A percentile compares a stretch with the other conserved stretches of the same genome.
phyloP scores from a whole-genome alignment of 2,329 filamentous ascomycete species.

The Botryotinia narcissicola region DNA sequence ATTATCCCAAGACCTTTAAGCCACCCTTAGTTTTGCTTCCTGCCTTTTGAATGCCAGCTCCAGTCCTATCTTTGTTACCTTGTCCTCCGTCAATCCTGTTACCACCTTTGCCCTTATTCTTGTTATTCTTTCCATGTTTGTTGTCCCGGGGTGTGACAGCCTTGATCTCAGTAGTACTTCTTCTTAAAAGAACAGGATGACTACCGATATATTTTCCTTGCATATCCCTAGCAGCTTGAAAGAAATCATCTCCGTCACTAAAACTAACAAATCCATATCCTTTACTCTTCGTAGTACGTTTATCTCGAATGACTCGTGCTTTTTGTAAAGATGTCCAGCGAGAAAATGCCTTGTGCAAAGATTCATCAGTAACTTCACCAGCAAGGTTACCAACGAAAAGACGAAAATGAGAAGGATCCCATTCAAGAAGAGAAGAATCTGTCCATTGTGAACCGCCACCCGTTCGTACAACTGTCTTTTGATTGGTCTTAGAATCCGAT shows the following conservation, averaged over 20 bases:
- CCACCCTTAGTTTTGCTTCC: slow-evolving; percentile 68
- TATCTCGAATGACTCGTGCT: slow-evolving; percentile 90
- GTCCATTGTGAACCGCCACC: slow-evolving; percentile 93
- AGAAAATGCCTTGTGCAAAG: slow-evolving; percentile 87
- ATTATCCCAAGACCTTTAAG: slow-evolving; percentile 58
- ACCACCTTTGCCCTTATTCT: slow-evolving; percentile 42
- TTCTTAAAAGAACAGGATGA: slow-evolving; percentile 83
- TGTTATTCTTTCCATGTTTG: slow-evolving; percentile 45
- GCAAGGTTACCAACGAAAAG: slow-evolving; percentile 96
- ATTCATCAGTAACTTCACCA: slow-evolving; percentile 96
- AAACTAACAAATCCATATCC: slow-evolving; percentile 97
- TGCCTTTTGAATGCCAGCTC: slow-evolving; percentile 57
- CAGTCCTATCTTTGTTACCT: slow-evolving; percentile 41
- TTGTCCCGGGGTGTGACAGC: slow-evolving; percentile 67
- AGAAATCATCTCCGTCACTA: slow-evolving; percentile 91
- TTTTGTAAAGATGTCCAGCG: slow-evolving; percentile 87
- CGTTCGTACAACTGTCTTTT: slow-evolving; percentile 83
- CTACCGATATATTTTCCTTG: slow-evolving; percentile 98
- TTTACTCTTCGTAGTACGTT: slow-evolving; percentile 92
- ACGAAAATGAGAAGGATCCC: slow-evolving; percentile 91
- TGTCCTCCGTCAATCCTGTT: slow-evolving; percentile 39
- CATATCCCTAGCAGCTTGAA: slow-evolving; percentile 96
- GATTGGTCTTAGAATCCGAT: slow-evolving; percentile 52
- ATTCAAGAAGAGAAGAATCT: slow-evolving; percentile 84
- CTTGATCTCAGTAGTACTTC: slow-evolving; percentile 89